These are phyloP conservation scores for Mortierella sp. DNA, from an alignment of 371 early-diverging fungal genomes.

Conservation along the genomic window DNA sequence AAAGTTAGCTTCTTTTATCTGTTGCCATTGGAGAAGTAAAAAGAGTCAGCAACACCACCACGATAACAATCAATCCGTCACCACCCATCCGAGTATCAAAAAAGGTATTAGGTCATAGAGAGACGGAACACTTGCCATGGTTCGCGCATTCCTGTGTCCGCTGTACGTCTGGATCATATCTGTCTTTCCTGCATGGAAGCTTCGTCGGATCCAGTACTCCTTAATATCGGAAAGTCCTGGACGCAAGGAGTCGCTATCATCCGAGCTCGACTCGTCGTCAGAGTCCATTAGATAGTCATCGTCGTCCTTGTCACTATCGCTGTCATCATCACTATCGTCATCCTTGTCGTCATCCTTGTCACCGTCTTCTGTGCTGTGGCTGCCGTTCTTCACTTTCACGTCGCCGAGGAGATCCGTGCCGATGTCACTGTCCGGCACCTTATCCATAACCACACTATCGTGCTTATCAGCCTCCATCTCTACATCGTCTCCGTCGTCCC, in stretches of 20 bases:
- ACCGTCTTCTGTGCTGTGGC: neutral
- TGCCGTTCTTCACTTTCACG: neutral
- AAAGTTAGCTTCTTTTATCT: conserved; percentile 85
- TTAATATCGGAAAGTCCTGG: neutral
- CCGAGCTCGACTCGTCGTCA: neutral
- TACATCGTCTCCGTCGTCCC: neutral
- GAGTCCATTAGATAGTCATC: neutral
- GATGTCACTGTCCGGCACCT: too few relatives aligned
- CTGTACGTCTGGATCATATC: conserved; percentile 38
- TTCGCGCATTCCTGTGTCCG: conserved; percentile 39
- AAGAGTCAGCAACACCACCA: conserved; percentile 11
- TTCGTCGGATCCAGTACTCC: conserved; percentile 33
- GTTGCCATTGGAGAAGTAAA: neutral
- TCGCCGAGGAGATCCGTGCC: too few relatives aligned
- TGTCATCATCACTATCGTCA: conserved; percentile 29
- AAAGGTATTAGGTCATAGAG: neutral
- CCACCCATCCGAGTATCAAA: too few relatives aligned
- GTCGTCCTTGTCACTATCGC: conserved; percentile 24
- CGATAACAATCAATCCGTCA: neutral
- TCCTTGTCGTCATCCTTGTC: conserved; percentile 1
- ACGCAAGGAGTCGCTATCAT: neutral
- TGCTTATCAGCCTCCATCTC: neutral
- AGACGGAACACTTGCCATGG: conserved; percentile 41
- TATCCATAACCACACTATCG: too few relatives aligned
- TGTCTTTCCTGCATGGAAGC: conserved; percentile 23